phyloP scores from a whole-genome alignment of 2,329 filamentous ascomycete species.

The Neofusicoccum laricinum region DNA sequence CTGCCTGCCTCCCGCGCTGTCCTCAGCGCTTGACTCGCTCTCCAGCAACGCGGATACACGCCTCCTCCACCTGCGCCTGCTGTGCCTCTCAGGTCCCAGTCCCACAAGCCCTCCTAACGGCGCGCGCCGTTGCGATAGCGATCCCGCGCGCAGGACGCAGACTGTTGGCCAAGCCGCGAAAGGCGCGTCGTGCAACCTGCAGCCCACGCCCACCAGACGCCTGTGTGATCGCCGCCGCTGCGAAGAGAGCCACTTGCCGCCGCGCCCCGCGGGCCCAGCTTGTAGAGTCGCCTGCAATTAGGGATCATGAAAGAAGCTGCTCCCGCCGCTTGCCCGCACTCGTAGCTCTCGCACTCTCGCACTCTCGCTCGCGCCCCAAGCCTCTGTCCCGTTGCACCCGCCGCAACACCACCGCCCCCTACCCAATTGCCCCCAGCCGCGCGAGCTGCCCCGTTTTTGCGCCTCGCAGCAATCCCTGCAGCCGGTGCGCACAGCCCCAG shows the following conservation, averaged over 20 bases:
- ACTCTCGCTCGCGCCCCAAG: no score
- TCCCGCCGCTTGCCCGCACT: background rate
- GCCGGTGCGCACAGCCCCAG: background rate
- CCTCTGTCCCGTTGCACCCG: no score
- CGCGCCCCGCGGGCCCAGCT: background rate
- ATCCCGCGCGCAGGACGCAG: background rate
- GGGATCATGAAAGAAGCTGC: conserved; percentile 1
- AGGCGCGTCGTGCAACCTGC: background rate
- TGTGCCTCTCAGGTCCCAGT: background rate
- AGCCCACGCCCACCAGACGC: background rate
- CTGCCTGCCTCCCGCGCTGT: background rate
- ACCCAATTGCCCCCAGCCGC: background rate
- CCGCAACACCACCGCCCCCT: background rate
- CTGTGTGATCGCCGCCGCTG: conserved; percentile 3
- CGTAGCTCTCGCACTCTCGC: background rate
- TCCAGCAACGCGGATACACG: background rate
- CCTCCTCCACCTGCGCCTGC: background rate
- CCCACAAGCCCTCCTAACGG: background rate
- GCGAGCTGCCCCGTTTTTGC: background rate
- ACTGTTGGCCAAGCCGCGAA: background rate
- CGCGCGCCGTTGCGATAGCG: background rate
- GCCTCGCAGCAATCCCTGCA: background rate
- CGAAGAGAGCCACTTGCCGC: conserved; percentile 6
- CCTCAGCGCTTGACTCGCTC: conserved; percentile 3
- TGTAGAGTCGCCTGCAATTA: conserved; percentile 6